These are phyloP conservation scores for Telopea speciosissima DNA, from an alignment of 177 flowering plant species.

Conservation along the genomic window DNA sequence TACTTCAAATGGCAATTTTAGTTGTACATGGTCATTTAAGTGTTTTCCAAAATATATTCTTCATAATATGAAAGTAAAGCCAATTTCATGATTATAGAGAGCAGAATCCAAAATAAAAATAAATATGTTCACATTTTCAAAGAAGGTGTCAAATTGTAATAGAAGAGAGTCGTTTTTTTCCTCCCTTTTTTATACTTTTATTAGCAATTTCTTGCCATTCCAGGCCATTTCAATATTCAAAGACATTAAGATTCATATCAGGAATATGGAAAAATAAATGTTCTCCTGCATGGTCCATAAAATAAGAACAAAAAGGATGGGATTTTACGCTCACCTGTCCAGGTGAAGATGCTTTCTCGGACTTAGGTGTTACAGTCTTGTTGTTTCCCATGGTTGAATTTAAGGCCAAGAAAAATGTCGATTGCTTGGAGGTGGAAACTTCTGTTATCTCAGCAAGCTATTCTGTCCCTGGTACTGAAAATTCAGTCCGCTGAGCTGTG, in stretches of 20 bases:
- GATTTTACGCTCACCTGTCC: conserved; percentile 39
- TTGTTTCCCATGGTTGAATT: conserved; percentile 54
- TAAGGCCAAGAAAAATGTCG: conserved; percentile 1
- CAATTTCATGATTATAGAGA: neutral
- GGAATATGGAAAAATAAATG: neutral
- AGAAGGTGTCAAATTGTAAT: neutral
- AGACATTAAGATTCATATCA: neutral
- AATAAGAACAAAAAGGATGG: neutral
- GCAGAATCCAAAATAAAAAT: too few species aligned
- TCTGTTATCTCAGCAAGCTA: neutral
- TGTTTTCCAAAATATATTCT: too few species aligned
- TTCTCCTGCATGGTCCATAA: neutral
- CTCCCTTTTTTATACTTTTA: neutral
- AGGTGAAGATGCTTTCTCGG: conserved; percentile 63
- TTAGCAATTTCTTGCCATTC: neutral
- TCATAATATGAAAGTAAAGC: neutral
- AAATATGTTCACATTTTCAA: neutral
- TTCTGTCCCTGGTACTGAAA: neutral
- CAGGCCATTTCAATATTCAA: neutral
- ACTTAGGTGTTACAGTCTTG: conserved; percentile 58
- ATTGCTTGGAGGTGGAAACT: neutral
- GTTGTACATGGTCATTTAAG: neutral
- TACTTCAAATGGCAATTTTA: neutral
- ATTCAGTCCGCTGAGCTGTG: conserved; percentile 7
- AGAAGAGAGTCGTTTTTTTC: neutral